A percentile compares a stretch with the other conserved stretches of the same genome.
Evolutionary conservation across 352 stramenopile species (phyloP).

Genomic region (Blastocystis sp.): DNA sequence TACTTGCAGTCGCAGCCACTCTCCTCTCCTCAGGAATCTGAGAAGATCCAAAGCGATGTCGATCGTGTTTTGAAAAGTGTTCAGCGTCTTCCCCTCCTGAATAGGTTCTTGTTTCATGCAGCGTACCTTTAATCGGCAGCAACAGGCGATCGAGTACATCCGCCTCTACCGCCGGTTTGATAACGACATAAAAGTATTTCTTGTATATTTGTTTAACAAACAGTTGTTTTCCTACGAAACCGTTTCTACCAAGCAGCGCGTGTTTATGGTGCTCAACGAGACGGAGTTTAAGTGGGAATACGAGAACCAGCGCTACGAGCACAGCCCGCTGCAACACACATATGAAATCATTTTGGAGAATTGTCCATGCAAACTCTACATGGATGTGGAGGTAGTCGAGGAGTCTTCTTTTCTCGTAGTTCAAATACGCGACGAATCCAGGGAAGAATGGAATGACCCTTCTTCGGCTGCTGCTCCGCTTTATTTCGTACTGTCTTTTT

Average conservation of each 20-base stretch:
- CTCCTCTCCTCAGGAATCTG: neutral
- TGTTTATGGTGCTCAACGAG: neutral
- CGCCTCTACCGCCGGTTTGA: constrained; percentile 21
- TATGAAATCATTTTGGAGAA: constrained; percentile 57
- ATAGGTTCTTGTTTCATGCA: neutral
- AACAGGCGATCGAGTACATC: constrained; percentile 35
- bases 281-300: constrained; percentile 3
- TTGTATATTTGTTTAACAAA: neutral
- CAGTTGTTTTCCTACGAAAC: constrained; percentile 47
- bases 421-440: neutral
- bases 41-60: neutral
- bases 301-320: neutral
- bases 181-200: constrained; percentile 20
- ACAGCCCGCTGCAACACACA: neutral
- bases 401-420: neutral
- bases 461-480: constrained; percentile 12
- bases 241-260: neutral
- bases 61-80: neutral
- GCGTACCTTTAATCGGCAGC: neutral
- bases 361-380: constrained; percentile 47
- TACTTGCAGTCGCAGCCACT: neutral
- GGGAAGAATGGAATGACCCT: neutral
- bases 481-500: constrained; percentile 4
- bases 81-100: neutral
- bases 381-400: constrained; percentile 21